Base-by-base conservation (phyloP, 768 basidiomycete species). In the Pleurotus pulmonarius region DNA sequence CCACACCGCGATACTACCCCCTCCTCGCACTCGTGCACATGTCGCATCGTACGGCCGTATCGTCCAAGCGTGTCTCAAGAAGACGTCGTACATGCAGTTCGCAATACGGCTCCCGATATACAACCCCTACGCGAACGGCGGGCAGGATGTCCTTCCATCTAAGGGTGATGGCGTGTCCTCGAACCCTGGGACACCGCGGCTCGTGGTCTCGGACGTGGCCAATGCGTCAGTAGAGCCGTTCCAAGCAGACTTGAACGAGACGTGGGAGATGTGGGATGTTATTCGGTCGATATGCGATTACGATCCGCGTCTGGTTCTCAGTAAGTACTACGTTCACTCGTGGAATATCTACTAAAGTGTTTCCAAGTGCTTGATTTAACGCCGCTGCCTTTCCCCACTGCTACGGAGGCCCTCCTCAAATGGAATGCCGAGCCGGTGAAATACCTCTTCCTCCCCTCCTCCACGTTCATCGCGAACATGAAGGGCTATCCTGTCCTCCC, bases 191-290 rank as follows among this genome's bases (percentile, higher is more conserved):
- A 63, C 72, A 2, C 79, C 77, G 7, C 68, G 69, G 4, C 63
- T 78, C 20, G 61, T 77, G 0, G 64, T 80, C 4, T 70, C 76
- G 0, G 71, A 72, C 57, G 64, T 60, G 39, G 60, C 65, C 37
- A 56, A 66, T 24, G 60, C 49, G 16, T 64, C 72, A 9, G 63
- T 71, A 15, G 70, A 69, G 38, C 69, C 78, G 15, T 69, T 79
- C 41, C 84, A 85, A 61, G 75, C 72, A 7, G 83, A 87, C 59
- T 72, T 90, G 52, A 86, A 86, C 63, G 81, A 77, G 5, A 92
- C 90, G 0, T 99, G 97, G 96, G 97, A 98, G 69, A 96, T 95
- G 85, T 99, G 97, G 97, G 97, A 98, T 69, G 80, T 88, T 46
- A 92, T 99, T 57, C 80, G 95, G 58, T 87, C 88, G 3, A 81